Evolutionary conservation across 163 green algal species (phyloP), one percentile per base, ranked within the genome.

Genomic region (Volvox carteri): DNA sequence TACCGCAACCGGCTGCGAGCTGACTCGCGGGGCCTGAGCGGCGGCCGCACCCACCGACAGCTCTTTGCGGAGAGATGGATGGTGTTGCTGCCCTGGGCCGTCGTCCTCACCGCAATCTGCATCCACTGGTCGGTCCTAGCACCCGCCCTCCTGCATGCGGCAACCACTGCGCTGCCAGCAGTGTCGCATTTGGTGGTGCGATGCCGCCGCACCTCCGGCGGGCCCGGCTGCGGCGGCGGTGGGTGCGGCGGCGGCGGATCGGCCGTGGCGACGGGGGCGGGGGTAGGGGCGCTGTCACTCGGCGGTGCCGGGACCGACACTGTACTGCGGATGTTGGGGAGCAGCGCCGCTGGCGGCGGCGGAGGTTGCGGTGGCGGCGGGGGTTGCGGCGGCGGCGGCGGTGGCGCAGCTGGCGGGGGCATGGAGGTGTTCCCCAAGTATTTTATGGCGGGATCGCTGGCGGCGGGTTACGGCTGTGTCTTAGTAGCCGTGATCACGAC

Each of bases 11-110:
- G 52, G 14, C 68, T 89, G 37, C 84, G 68, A 0, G 23, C 7
- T 2, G 84, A 89, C 70, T 28, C 70, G 4, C 50, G 70, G 14
- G 70, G 70, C 37, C 68, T 84, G 4, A 23, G 3, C 4, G 50
- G 1, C 6, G 84, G 84, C 52, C 52, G 5, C 44, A 77, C 84
- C 4, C 7, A 50, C 28, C 70, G 52, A 1, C 84, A 87, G 68
- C 72, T 89, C 23, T 89, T 89, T 28, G 56, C 42, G 11, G 72
- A 89, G 84, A 70, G 84, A 52, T 89, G 84, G 84, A 84, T 89
- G 84, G 39, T 89, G 41, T 28, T 44, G 41, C 72, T 84, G 54
- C 84, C 84, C 14, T 75, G 74, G 41, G 54, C n/a, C n/a, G 25
- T 84, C 0, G 4, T 44, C 9, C 52, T 16, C 18, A 30, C 28